Evolutionary conservation across 352 stramenopile genomes (phyloP).

Genomic region (Phytophthora pistaciae): DNA sequence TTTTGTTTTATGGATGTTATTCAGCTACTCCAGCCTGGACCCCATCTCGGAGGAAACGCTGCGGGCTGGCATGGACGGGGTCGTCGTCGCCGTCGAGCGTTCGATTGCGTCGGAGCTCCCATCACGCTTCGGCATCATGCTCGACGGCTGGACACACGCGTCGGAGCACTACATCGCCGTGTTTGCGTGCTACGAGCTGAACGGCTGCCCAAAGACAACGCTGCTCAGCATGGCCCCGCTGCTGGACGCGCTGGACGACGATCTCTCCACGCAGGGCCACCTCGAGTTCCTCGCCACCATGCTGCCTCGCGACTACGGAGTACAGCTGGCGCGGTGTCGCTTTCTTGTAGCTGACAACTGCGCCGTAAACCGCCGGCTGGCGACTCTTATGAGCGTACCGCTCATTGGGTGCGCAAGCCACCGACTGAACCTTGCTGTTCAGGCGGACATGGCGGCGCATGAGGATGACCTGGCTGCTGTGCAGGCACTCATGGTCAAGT

Average conservation of each 20-base stretch:
- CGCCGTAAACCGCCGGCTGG: background rate
- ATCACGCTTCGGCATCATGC: no score
- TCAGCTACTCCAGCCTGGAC: no score
- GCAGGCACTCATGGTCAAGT: conserved; percentile 5
- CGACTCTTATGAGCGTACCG: background rate
- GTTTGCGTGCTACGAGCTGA: background rate
- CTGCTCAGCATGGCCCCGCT: background rate
- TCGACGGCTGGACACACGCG: no score
- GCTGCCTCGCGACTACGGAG: background rate
- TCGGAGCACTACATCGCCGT: no score
- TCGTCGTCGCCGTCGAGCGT: no score
- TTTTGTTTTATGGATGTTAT: no score
- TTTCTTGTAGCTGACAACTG: conserved; percentile 9
- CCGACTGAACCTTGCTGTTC: background rate
- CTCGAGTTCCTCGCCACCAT: conserved; percentile 7
- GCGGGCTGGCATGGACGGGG: no score
- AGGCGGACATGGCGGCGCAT: background rate
- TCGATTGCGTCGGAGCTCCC: no score
- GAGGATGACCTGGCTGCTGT: conserved; percentile 9
- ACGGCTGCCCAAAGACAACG: background rate
- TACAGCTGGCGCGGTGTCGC: conserved; percentile 2
- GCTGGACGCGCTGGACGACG: background rate
- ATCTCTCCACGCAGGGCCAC: background rate
- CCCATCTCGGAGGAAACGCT: no score
- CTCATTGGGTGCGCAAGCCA: conserved; percentile 6